Evolutionary conservation across 75 land plant genomes (phyloP).

Genomic region (Larix kaempferi): DNA sequence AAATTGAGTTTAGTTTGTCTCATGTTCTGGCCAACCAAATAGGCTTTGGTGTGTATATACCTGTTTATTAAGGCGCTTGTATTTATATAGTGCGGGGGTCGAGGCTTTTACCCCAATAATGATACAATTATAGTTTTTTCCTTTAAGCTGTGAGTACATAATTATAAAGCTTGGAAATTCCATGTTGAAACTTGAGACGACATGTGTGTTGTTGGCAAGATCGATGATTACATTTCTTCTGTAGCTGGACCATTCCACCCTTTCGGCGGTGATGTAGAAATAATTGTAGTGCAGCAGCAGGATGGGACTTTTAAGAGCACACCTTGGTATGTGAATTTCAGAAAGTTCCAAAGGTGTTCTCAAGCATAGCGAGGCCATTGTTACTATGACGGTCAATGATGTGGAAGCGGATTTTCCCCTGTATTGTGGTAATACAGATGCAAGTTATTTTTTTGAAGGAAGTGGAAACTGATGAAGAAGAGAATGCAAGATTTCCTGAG

Average conservation of each 20-base stretch:
- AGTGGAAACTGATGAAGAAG: slow-evolving; percentile 34
- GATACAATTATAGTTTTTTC: not conserved
- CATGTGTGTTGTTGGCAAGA: slow-evolving; percentile 24
- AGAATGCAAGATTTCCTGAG: not conserved
- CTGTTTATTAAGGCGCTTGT: not conserved
- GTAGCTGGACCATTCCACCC: slow-evolving; percentile 93
- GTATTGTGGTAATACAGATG: slow-evolving; percentile 80
- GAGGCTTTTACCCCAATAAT: not conserved
- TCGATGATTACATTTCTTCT: slow-evolving; percentile 65
- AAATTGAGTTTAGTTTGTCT: not conserved
- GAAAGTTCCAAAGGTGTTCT: slow-evolving; percentile 93
- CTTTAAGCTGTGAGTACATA: too few species aligned
- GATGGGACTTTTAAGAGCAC: slow-evolving; percentile 85
- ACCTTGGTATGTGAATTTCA: slow-evolving; percentile 96
- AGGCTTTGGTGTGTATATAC: too few species aligned
- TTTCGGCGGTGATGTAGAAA: slow-evolving; percentile 95
- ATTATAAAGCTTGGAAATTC: not conserved
- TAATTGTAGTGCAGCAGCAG: slow-evolving; percentile 86
- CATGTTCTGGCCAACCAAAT: not conserved
- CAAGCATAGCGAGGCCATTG: slow-evolving; percentile 77
- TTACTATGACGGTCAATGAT: slow-evolving; percentile 70
- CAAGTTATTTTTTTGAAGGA: slow-evolving; percentile 87
- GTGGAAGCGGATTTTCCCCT: slow-evolving; percentile 72
- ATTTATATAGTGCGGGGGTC: not conserved
- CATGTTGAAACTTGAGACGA: not conserved